Evolutionary conservation across 371 early-diverging fungal genomes (phyloP).

Genomic region (Mucor saturninus): DNA sequence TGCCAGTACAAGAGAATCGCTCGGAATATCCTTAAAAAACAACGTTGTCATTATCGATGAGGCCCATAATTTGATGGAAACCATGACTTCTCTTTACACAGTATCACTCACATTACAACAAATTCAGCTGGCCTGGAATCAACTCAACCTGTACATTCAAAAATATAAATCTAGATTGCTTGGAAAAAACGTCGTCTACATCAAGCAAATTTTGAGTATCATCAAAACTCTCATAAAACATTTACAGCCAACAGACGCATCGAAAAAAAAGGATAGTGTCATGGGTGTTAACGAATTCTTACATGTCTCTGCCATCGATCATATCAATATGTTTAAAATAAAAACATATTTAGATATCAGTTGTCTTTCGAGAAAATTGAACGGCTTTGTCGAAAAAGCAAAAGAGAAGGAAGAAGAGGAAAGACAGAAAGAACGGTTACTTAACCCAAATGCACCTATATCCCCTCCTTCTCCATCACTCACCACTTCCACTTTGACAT

Average conservation of each 20-base stretch:
- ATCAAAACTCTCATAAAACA: conserved; percentile 45
- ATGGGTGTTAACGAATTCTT: conserved; percentile 75
- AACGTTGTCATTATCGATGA: conserved; percentile 89
- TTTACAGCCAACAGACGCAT: conserved; percentile 14
- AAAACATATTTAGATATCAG: conserved; percentile 73
- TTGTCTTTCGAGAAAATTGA: conserved; percentile 75
- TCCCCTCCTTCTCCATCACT: conserved; percentile 9
- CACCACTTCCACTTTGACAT: conserved; percentile 43
- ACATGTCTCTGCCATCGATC: conserved; percentile 70
- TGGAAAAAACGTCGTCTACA: conserved; percentile 78
- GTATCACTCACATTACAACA: conserved; percentile 52
- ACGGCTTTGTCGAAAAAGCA: conserved; percentile 59
- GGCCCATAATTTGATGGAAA: conserved; percentile 88
- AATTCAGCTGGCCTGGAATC: conserved; percentile 54
- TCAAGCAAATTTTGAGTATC: conserved; percentile 68
- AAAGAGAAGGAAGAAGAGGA: conserved; percentile 44
- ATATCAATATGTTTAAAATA: conserved; percentile 87
- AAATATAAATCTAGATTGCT: conserved; percentile 73
- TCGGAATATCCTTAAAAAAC: conserved; percentile 74
- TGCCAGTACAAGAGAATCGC: conserved; percentile 73
- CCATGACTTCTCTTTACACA: conserved; percentile 68
- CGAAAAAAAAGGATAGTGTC: conserved; percentile 36
- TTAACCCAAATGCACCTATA: conserved; percentile 17
- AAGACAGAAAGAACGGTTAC: conserved; percentile 14
- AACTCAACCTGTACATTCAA: conserved; percentile 70